These are phyloP conservation scores for Solanum verrucosum DNA, from an alignment of 257 asterid species.

Conservation along the genomic window DNA sequence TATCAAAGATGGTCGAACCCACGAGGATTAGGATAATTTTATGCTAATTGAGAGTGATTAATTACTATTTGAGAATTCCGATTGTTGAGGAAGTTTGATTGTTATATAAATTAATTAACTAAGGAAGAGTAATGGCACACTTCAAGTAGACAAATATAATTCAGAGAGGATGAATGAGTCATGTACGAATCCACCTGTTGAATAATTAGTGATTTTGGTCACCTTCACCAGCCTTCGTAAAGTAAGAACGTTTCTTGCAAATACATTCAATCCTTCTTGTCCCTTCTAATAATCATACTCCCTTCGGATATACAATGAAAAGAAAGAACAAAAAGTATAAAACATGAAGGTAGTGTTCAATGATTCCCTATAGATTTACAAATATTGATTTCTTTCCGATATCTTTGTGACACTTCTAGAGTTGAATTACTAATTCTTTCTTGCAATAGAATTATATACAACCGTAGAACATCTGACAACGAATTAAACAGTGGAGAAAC, in stretches of 20 bases:
- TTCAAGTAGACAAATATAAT: background rate
- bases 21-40: background rate
- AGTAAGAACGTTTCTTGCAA: background rate
- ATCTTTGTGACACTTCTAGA: background rate
- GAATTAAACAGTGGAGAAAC: background rate
- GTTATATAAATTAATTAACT: background rate
- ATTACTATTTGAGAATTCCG: background rate
- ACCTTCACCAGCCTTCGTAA: background rate
- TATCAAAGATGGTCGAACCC: background rate
- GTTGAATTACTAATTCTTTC: background rate
- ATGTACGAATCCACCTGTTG: background rate
- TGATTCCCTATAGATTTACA: background rate
- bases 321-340: background rate
- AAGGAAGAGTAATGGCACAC: background rate
- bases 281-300: background rate
- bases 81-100: background rate
- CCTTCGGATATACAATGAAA: background rate
- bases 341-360: background rate
- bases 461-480: background rate
- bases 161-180: background rate
- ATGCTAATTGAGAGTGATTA: background rate
- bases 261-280: background rate
- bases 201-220: background rate
- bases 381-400: background rate
- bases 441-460: background rate